A percentile compares a stretch with the other conserved stretches of the same genome.
Evolutionary conservation across 345 rosid species (phyloP).

Genomic region (Eucalyptus tenuipes): DNA sequence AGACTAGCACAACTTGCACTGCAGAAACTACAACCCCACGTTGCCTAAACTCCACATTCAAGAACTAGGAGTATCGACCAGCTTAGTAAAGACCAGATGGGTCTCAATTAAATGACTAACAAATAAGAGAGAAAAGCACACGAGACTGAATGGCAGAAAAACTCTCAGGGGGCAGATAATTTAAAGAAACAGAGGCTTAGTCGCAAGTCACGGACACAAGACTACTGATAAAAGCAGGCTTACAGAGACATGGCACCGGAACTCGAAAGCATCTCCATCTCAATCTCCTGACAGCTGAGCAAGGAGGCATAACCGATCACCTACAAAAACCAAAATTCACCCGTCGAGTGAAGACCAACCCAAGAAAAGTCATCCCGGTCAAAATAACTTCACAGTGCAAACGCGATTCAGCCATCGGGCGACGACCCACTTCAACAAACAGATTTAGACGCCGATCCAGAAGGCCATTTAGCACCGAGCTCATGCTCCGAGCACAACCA

Average conservation of each 20-base stretch:
- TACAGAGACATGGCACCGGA: constrained; percentile 17
- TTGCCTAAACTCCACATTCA: neutral
- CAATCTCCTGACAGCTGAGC: constrained; percentile 8
- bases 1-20: neutral
- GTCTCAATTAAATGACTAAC: neutral
- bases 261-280: neutral
- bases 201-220: neutral
- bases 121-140: neutral
- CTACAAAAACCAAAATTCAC: constrained; percentile 11
- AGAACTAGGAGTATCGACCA: neutral
- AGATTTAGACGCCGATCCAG: neutral
- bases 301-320: constrained; percentile 12
- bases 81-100: neutral
- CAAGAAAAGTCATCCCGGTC: neutral
- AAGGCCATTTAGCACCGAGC: neutral
- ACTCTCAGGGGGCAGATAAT: neutral
- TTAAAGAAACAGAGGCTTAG: neutral
- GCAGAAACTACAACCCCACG: neutral
- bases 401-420: neutral
- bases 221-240: neutral
- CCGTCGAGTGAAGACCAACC: neutral
- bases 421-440: neutral
- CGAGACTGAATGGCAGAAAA: neutral
- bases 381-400: neutral
- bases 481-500: neutral